Percentiles rank a stretch among this genome's conserved stretches.
These are phyloP conservation scores for Pelargonium myrrhifolium DNA, from an alignment of 441 rosid genomes.

Conservation along the genomic window DNA sequence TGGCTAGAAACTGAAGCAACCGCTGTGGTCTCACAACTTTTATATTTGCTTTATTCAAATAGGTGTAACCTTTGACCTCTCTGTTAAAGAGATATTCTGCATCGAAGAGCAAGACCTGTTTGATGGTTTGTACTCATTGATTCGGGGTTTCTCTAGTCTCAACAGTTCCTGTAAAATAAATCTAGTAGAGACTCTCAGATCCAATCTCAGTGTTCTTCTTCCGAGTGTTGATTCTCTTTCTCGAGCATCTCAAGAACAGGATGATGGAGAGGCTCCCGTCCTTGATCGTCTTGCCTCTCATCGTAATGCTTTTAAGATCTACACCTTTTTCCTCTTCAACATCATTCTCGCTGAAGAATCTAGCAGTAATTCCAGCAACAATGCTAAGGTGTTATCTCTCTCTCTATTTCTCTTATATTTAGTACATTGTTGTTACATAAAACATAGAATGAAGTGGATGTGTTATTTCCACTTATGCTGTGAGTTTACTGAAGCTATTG, in stretches of 20 bases:
- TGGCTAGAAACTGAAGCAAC: background rate
- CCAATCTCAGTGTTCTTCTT: conserved; percentile 87
- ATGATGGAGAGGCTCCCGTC: conserved; percentile 37
- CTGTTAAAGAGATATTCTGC: conserved; percentile 84
- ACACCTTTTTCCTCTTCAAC: conserved; percentile 71
- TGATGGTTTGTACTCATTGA: conserved; percentile 73
- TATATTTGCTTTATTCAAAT: conserved; percentile 9
- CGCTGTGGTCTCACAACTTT: background rate
- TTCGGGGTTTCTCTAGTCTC: conserved; percentile 47
- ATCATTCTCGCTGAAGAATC: conserved; percentile 62
- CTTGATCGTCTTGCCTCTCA: conserved; percentile 57
- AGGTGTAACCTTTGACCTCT: conserved; percentile 83
- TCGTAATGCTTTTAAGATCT: conserved; percentile 85
- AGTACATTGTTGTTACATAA: background rate
- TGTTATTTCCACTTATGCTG: conserved; percentile 5
- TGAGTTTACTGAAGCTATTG: conserved; percentile 8
- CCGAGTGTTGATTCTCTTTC: conserved; percentile 84
- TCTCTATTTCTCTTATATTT: background rate
- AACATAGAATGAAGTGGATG: background rate
- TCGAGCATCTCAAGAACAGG: conserved; percentile 44
- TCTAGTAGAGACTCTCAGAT: conserved; percentile 75
- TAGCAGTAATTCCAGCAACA: conserved; percentile 27
- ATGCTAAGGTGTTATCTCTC: conserved; percentile 43
- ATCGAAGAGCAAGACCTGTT: conserved; percentile 84
- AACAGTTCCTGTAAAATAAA: conserved; percentile 53